Conservation (phyloP, 331 rosid species). For the Pyracantha coccinea region DNA sequence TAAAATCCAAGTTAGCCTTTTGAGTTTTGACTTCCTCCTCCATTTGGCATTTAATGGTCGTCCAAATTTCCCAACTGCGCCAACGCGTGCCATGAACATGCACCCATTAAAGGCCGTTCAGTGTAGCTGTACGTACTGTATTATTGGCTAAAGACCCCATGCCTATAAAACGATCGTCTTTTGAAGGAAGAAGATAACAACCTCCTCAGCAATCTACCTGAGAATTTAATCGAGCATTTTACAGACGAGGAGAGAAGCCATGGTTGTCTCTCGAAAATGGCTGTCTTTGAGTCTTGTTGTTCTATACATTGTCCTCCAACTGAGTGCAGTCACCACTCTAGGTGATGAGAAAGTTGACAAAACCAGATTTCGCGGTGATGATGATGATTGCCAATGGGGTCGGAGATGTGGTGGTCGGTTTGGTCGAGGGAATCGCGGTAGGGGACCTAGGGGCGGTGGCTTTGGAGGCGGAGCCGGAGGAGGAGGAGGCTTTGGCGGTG, state of each 20-base stretch:
- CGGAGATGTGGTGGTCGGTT: constrained; percentile 26
- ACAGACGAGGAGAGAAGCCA: not conserved
- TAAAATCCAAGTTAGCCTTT: not conserved
- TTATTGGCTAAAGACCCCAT: constrained; percentile 8
- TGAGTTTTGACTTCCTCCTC: constrained; percentile 17
- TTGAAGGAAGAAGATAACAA: not conserved
- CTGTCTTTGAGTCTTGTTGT: constrained; percentile 22
- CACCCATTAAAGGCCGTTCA: constrained; percentile 26
- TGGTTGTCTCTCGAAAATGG: constrained; percentile 47
- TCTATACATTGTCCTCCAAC: constrained; percentile 45
- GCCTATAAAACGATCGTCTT: constrained; percentile 33
- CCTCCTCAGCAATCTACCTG: not conserved
- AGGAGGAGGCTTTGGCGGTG: constrained; percentile 11
- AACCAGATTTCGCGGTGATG: constrained; percentile 28
- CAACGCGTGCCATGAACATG: constrained; percentile 33
- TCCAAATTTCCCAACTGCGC: constrained; percentile 39
- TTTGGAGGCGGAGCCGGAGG: constrained; percentile 15
- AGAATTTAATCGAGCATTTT: not conserved
- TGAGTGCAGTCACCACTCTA: constrained; percentile 23
- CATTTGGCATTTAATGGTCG: constrained; percentile 25
- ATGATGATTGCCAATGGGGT: constrained; percentile 41
- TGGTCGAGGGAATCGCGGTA: constrained; percentile 21
- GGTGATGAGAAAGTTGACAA: constrained; percentile 47
- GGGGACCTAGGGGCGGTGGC: constrained; percentile 10
- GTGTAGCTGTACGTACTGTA: not conserved